phyloP scores from a whole-genome alignment of 2,329 filamentous ascomycete genomes.

The Aspergillus sojae region DNA sequence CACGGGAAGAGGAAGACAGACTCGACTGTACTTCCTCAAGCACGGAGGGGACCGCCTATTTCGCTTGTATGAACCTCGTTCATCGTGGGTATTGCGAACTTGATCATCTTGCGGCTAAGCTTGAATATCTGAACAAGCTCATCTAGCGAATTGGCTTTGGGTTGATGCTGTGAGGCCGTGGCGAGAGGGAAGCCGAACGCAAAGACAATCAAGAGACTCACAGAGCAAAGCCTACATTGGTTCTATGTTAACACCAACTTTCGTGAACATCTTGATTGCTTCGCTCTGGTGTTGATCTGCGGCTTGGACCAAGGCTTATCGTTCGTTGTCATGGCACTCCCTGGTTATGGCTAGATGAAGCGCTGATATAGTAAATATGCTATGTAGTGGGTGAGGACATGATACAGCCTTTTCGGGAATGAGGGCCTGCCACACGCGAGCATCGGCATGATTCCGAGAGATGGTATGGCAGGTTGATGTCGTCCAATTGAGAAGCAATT shows the following conservation, averaged over 20 bases:
- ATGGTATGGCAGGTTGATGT: slow-evolving; percentile 18
- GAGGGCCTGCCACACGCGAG: slow-evolving; percentile 22
- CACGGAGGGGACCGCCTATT: background rate
- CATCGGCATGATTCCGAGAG: slow-evolving; percentile 19
- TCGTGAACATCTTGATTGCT: background rate
- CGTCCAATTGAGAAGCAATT: background rate
- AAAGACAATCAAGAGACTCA: slow-evolving; percentile 15
- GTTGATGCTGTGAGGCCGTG: slow-evolving; percentile 1
- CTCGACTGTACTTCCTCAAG: background rate
- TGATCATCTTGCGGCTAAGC: slow-evolving; percentile 1
- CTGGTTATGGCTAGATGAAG: slow-evolving; percentile 24
- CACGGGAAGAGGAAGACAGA: background rate
- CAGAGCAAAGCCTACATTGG: background rate
- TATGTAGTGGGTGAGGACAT: slow-evolving; percentile 26
- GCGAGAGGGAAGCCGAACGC: slow-evolving; percentile 23
- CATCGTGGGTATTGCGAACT: background rate
- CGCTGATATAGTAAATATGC: slow-evolving; percentile 27
- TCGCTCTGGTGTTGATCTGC: background rate
- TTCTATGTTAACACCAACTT: too few relatives aligned
- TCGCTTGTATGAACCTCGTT: slow-evolving; percentile 1
- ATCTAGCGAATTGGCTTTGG: background rate
- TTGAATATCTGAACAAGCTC: slow-evolving; percentile 5
- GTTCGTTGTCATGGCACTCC: slow-evolving; percentile 22
- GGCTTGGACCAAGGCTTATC: background rate
- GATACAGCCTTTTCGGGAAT: slow-evolving; percentile 22